phyloP scores from a whole-genome alignment of 2,329 filamentous ascomycete genomes.

The Epichloe amarillans region DNA sequence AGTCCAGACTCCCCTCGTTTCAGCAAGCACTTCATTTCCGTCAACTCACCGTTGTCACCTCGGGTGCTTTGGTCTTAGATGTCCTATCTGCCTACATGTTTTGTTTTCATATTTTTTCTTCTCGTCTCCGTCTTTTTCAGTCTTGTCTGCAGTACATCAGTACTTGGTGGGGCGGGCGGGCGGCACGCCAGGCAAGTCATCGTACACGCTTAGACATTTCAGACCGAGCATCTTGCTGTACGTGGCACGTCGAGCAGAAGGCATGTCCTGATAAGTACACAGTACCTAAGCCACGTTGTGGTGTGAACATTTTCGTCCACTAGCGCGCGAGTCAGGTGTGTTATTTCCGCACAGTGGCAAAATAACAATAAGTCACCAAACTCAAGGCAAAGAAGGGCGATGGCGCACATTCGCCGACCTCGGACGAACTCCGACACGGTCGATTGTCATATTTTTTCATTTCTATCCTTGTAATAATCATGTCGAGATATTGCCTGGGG shows the following conservation, averaged over 20 bases:
- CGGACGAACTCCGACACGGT: conserved; percentile 6
- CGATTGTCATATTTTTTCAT: conserved; percentile 3
- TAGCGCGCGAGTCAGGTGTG: background rate
- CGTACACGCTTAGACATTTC: too few relatives aligned
- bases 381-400: background rate
- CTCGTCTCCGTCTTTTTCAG: too few relatives aligned
- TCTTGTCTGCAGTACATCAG: too few relatives aligned
- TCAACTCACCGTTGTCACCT: too few relatives aligned
- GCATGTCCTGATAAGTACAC: background rate
- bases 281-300: background rate
- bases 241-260: too few relatives aligned
- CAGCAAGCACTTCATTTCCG: background rate
- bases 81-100: too few relatives aligned
- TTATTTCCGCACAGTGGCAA: background rate
- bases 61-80: background rate
- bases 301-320: background rate
- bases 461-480: background rate
- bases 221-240: too few relatives aligned
- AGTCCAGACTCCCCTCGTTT: background rate
- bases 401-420: conserved; percentile 5
- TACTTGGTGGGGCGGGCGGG: too few relatives aligned
- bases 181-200: too few relatives aligned
- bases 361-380: background rate
- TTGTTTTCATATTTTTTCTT: too few relatives aligned
- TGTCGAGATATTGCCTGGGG: background rate